Conservation (phyloP, 352 stramenopile species). For the Pythium scleroteichum region DNA sequence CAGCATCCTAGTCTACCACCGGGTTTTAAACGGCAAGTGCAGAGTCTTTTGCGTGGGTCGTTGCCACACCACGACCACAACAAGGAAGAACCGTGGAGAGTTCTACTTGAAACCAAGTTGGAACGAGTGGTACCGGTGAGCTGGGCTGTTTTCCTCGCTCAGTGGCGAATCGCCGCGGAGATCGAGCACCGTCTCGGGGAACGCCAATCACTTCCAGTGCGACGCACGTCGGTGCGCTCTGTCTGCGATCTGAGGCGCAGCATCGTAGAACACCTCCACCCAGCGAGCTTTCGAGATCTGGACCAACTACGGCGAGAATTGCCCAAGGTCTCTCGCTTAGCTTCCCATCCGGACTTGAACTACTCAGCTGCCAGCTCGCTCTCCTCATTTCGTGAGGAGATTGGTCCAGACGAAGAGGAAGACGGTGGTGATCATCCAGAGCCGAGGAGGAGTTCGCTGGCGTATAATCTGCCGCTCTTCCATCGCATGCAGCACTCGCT, state of each 20-base stretch:
- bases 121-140: constrained; percentile 45
- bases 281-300: constrained; percentile 44
- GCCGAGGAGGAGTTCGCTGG: constrained; percentile 12
- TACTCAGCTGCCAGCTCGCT: constrained; percentile 6
- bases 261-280: constrained; percentile 32
- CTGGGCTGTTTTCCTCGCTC: constrained; percentile 55
- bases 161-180: constrained; percentile 34
- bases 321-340: constrained; percentile 32
- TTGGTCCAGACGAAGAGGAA: neutral
- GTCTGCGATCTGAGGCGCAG: constrained; percentile 34
- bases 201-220: constrained; percentile 2
- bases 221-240: constrained; percentile 31
- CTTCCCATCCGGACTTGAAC: constrained; percentile 6
- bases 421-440: neutral
- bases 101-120: constrained; percentile 35
- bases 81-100: constrained; percentile 10
- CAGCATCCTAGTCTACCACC: constrained; percentile 11
- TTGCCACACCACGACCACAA: neutral
- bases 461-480: constrained; percentile 38
- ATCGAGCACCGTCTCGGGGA: constrained; percentile 24
- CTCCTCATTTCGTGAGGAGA: constrained; percentile 14
- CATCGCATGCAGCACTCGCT: constrained; percentile 41
- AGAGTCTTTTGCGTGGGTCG: constrained; percentile 3
- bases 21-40: constrained; percentile 38
- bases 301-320: constrained; percentile 46